phyloP scores from a whole-genome alignment of 2,329 filamentous ascomycete species.

The Apiospora koreana region DNA sequence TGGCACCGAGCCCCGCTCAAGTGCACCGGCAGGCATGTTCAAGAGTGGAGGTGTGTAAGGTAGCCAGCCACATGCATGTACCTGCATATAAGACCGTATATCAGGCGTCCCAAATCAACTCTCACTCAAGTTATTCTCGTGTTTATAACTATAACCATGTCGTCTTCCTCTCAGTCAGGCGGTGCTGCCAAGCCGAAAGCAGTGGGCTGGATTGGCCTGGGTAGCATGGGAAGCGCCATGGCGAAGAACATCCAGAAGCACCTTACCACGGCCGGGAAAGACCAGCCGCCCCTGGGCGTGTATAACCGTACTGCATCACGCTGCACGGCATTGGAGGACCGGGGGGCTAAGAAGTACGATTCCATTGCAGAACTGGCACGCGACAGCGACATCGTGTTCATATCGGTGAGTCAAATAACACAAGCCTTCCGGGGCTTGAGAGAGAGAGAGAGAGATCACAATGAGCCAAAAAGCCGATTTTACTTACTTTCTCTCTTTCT shows the following conservation, averaged over 20 bases:
- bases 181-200: not conserved
- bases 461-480: not conserved
- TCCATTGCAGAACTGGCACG: constrained; percentile 29
- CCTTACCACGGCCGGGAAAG: constrained; percentile 21
- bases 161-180: not conserved
- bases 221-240: constrained; percentile 54
- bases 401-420: constrained; percentile 24
- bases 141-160: not conserved
- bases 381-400: constrained; percentile 37
- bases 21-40: not conserved
- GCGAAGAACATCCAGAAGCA: constrained; percentile 49
- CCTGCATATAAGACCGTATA: not conserved
- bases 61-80: not conserved
- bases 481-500: constrained; percentile 19
- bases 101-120: not conserved
- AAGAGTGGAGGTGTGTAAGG: not conserved
- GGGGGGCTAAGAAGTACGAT: constrained; percentile 29
- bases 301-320: constrained; percentile 50
- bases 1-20: not conserved
- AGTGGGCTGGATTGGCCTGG: constrained; percentile 39
- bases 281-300: constrained; percentile 35
- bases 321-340: constrained; percentile 32
- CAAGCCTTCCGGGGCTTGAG: not conserved
- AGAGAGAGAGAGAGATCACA: not conserved
- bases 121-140: not conserved